Conservation (phyloP, 441 rosid species). For the Corymbia citriodora region DNA sequence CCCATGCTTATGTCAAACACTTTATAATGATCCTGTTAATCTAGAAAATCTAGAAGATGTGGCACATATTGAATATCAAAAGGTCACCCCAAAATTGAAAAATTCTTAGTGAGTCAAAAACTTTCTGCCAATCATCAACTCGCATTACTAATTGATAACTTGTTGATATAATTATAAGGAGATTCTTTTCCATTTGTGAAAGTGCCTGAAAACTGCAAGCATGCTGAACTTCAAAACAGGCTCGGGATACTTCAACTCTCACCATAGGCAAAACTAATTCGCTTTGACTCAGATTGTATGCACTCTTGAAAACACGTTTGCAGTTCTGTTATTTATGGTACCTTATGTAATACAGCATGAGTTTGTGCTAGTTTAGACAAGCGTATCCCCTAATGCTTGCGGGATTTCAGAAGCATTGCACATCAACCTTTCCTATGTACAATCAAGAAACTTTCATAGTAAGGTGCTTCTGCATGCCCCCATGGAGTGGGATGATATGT, state of each 20-base stretch:
- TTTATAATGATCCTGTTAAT: background rate
- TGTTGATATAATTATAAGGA: background rate
- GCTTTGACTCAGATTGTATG: background rate
- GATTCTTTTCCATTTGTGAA: background rate
- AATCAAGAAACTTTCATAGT: no score
- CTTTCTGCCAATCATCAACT: no score
- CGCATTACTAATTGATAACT: background rate
- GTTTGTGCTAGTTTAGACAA: no score
- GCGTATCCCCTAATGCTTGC: no score
- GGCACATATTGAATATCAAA: background rate
- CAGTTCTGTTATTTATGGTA: background rate
- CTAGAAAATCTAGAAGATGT: background rate
- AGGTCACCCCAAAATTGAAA: background rate
- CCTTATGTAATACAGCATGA: background rate
- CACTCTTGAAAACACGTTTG: background rate
- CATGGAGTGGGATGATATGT: no score
- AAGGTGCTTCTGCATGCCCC: no score
- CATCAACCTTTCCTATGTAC: no score
- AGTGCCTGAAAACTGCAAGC: background rate
- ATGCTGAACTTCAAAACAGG: background rate
- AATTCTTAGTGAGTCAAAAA: background rate
- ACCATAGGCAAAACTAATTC: background rate
- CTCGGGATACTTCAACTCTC: background rate
- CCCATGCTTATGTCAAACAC: background rate
- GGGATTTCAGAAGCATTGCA: no score